Base-by-base conservation (phyloP, 2,329 filamentous ascomycete species). In the Nannizziopsis barbatae region DNA sequence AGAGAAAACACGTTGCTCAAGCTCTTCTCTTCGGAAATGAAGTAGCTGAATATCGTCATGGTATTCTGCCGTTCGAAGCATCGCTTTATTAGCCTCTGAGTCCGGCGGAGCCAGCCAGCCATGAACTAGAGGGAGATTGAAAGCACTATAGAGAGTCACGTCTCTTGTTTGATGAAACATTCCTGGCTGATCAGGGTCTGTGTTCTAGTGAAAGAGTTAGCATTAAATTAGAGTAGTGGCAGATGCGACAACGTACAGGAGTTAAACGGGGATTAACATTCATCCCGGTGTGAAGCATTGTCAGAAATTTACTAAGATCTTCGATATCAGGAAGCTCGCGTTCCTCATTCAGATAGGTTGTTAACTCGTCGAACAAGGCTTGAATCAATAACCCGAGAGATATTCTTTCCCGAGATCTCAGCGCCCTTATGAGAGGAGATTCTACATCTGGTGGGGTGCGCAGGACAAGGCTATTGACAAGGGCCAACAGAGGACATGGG, bases 201-300 rank as follows among this genome's bases (percentile, higher is more conserved):
- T 17, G 58, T 56, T 60, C 62, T 67, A 63, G 75, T n/a, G 76
- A 77, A 71, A 7, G 17, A 42, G 37, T 50, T 17, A 42, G n/a
- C 32, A 36, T 22, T 5, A 14, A 51, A 42, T 42, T 36, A 12
- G 32, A 14, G 6, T 14, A 12, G 27, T 14, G 11, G 5, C 31
- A n/a, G 6, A 18, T 1, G 27, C 7, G 38, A 27, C 30, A 44
- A 40, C 55, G 51, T 58, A 64, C 74, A 1, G 86, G 75, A 6
- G 93, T 75, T 54, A 95, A 92, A 15, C 84, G 80, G 2, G 92
- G 92, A 55, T 98, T 98, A 50, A 96, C 90, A 59, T 96, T 98
- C 86, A 98, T 95, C 33, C 92, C 92, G 0, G 89, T 96, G 57
- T 95, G 87, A 2, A 98, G 71, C 39, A 86, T 85, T 49, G 92